Base-by-base conservation (phyloP, 2,329 filamentous ascomycete genomes). In the Cordyceps sp. region DNA sequence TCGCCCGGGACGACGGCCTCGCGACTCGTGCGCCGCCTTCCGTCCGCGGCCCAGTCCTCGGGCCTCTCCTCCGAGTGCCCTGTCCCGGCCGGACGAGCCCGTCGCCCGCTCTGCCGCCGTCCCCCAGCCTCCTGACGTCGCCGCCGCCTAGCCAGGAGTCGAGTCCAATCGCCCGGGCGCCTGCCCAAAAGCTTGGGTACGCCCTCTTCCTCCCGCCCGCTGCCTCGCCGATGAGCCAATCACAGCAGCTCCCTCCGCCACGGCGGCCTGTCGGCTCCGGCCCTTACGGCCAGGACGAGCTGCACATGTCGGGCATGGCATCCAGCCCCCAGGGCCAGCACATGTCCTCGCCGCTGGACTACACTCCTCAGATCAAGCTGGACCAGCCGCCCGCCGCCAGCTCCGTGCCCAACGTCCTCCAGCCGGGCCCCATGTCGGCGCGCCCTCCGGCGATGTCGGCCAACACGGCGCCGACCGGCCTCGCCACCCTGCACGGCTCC, bases 381-480 rank as follows among this genome's bases (percentile, higher is more conserved):
- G 62, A 67, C 10, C 58, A 59, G 36, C 58, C 58, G 44, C 50
- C 54, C 32, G 43, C 43, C 39, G 44, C 52, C 30, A 59, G 57
- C 35, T 49, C 58, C 40, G 66, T 73, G 36, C 69, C 68, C 45
- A 71, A 69, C 53, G 58, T 69, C 34, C 59, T 73, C 39, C 68
- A 73, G 48, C 69, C 69, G 24, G 69, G 69, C 34, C 64, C 64
- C 42, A 47, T 57, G 45, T 45, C 44, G 35, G 45, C 45, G 39
- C 49, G 51, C 37, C 49, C 49, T 36, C 44, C 45, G 24, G 41
- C 39, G 31, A 46, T 63, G 39, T 53, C 54, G 32, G 47, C 57
- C 39, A 62, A 59, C 45, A 56, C 60, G 15, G 61, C 59, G 35
- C 59, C 63, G 32, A 52, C 53, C 13, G 25, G 10, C 34, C 38